A percentile compares a stretch with the other conserved stretches of the same genome.
Evolutionary conservation across 371 early-diverging fungal genomes (phyloP).

Genomic region (Mortierella sp.): DNA sequence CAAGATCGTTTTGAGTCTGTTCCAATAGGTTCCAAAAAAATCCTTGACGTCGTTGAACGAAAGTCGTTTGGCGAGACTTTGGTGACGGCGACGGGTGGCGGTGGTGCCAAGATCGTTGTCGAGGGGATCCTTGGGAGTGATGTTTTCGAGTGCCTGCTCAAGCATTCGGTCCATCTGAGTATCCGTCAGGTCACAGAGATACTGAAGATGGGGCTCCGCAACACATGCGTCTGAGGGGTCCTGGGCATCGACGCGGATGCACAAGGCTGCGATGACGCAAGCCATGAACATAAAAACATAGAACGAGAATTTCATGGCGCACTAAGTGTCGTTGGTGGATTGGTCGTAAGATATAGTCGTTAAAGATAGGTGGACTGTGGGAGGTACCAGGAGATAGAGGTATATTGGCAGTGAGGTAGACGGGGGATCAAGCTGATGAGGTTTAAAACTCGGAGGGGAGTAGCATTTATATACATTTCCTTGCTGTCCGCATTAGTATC

Average conservation of each 20-base stretch:
- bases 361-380: too few species aligned
- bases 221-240: neutral
- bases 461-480: too few species aligned
- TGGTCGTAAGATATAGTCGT: too few species aligned
- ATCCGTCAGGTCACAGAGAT: too few species aligned
- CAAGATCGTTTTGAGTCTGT: neutral
- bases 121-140: neutral
- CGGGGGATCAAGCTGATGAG: too few species aligned
- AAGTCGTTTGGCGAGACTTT: neutral
- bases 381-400: too few species aligned
- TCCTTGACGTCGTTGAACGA: neutral
- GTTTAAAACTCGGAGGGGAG: too few species aligned
- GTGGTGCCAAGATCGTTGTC: neutral
- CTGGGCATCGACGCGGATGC: neutral
- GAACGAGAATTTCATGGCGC: slow-evolving; percentile 5
- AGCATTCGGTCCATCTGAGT: too few species aligned
- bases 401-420: too few species aligned
- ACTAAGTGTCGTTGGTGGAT: neutral
- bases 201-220: neutral
- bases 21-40: slow-evolving; percentile 4
- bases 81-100: neutral
- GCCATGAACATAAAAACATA: neutral
- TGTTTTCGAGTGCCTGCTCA: too few species aligned
- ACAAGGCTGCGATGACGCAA: neutral
- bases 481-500: too few species aligned